A percentile compares a stretch with the other conserved stretches of the same genome.
Conservation (phyloP, 768 basidiomycete species). For the Mycena rebaudengoi region DNA sequence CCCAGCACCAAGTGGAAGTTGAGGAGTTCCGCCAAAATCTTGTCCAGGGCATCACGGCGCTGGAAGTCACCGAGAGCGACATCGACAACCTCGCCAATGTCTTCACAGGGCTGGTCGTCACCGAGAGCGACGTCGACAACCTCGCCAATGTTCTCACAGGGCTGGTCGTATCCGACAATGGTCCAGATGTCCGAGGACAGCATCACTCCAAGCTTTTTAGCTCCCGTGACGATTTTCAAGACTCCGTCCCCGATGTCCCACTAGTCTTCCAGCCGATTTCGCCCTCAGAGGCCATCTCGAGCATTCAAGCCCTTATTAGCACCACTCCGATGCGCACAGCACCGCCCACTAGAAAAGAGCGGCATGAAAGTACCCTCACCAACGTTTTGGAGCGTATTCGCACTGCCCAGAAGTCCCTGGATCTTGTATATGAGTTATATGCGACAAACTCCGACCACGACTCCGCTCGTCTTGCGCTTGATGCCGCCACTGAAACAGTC, state of each 20-base stretch:
- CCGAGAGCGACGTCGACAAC: neutral
- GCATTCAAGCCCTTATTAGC: slow-evolving; percentile 9
- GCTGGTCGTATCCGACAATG: neutral
- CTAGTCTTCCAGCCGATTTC: slow-evolving; percentile 13
- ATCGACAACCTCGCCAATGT: slow-evolving; percentile 4
- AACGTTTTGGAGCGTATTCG: slow-evolving; percentile 13
- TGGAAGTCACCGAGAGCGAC: slow-evolving; percentile 1
- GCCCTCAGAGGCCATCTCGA: slow-evolving; percentile 6
- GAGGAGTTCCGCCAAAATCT: neutral
- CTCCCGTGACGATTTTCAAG: slow-evolving; percentile 15
- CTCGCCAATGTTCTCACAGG: neutral
- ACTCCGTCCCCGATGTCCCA: slow-evolving; percentile 9
- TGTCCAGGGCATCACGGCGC: neutral
- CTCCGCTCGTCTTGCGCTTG: slow-evolving; percentile 10
- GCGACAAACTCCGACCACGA: slow-evolving; percentile 14
- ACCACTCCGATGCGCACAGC: slow-evolving; percentile 1
- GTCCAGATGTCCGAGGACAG: slow-evolving; percentile 15
- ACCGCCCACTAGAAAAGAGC: slow-evolving; percentile 16
- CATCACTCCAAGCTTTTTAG: slow-evolving; percentile 23
- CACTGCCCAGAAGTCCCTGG: slow-evolving; percentile 1
- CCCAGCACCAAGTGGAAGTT: neutral
- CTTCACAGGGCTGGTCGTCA: slow-evolving; percentile 5
- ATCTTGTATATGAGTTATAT: slow-evolving; percentile 6
- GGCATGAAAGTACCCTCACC: slow-evolving; percentile 9
- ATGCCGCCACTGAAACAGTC: slow-evolving; percentile 18